phyloP scores from a whole-genome alignment of 2,329 filamentous ascomycete species.

The Pyricularia pennisetigena region DNA sequence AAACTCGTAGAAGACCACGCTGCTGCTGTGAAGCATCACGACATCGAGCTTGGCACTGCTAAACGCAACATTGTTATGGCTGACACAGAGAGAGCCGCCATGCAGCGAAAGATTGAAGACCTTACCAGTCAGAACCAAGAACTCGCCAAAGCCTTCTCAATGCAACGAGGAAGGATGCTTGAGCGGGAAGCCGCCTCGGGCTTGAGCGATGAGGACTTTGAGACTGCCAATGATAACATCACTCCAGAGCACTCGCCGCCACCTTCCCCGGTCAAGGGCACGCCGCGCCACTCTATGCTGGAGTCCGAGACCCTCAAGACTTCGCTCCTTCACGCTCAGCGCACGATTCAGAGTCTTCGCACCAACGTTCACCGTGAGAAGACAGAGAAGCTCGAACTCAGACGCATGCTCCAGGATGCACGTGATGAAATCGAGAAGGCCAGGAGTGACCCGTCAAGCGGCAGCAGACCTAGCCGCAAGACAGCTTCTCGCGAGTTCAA shows the following conservation, averaged over 20 bases:
- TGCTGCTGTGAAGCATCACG: slow-evolving; percentile 68
- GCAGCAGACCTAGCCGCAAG: slow-evolving; percentile 51
- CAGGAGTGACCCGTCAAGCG: slow-evolving; percentile 39
- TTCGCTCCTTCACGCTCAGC: slow-evolving; percentile 85
- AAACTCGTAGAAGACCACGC: slow-evolving; percentile 76
- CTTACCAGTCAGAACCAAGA: slow-evolving; percentile 84
- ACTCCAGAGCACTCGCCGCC: slow-evolving; percentile 89
- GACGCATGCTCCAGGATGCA: slow-evolving; percentile 89
- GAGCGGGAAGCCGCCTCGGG: slow-evolving; percentile 54
- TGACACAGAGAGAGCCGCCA: slow-evolving; percentile 66
- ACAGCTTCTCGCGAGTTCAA: slow-evolving; percentile 60
- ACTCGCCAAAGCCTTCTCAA: slow-evolving; percentile 72
- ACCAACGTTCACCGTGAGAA: slow-evolving; percentile 95
- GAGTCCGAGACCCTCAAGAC: slow-evolving; percentile 94
- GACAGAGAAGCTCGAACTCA: slow-evolving; percentile 94
- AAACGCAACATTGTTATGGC: slow-evolving; percentile 70
- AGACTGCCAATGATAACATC: slow-evolving; percentile 55
- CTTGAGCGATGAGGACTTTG: slow-evolving; percentile 51
- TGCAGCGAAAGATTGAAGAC: slow-evolving; percentile 83
- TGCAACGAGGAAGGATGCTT: slow-evolving; percentile 55
- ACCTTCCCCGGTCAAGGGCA: slow-evolving; percentile 81
- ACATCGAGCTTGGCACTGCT: slow-evolving; percentile 76
- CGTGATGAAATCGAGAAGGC: slow-evolving; percentile 79
- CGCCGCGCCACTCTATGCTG: slow-evolving; percentile 81
- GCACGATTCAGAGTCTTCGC: slow-evolving; percentile 92